A percentile compares a stretch with the other conserved stretches of the same genome.
Conservation (phyloP, 140 eudicot genomes). For the Flaveria floridana region DNA sequence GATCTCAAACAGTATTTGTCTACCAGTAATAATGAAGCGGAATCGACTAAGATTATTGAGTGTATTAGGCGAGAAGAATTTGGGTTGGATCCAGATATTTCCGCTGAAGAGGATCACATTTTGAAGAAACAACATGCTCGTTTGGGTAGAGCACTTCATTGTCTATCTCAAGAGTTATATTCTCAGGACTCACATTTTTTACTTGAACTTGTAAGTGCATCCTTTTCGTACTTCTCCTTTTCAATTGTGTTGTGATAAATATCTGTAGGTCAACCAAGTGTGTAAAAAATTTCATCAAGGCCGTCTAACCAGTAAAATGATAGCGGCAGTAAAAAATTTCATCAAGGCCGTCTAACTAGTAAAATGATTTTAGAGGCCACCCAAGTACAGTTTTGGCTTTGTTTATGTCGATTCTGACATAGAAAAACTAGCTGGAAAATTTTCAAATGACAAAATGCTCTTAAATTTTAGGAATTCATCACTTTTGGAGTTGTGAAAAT, state of each 20-base stretch:
- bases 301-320: not conserved
- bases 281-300: not conserved
- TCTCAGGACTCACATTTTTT: conserved; percentile 96
- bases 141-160: conserved; percentile 89
- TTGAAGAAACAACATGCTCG: conserved; percentile 93
- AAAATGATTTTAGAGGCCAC: not conserved
- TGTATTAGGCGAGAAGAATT: conserved; percentile 85
- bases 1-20: conserved; percentile 14
- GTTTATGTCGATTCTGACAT: not conserved
- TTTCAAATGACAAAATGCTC: not conserved
- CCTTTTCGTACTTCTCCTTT: not conserved
- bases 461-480: not conserved
- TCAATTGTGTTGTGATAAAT: not conserved
- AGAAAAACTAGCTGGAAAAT: not conserved
- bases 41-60: conserved; percentile 57
- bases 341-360: not conserved
- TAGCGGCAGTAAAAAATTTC: not conserved
- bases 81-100: conserved; percentile 65
- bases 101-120: conserved; percentile 54
- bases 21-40: conserved; percentile 27
- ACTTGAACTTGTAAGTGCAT: conserved; percentile 73
- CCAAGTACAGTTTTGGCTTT: not conserved
- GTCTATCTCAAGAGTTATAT: conserved; percentile 89
- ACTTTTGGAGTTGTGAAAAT: not conserved
- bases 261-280: not conserved